Conservation (phyloP, 768 basidiomycete genomes). For the Royoungia palumana region DNA sequence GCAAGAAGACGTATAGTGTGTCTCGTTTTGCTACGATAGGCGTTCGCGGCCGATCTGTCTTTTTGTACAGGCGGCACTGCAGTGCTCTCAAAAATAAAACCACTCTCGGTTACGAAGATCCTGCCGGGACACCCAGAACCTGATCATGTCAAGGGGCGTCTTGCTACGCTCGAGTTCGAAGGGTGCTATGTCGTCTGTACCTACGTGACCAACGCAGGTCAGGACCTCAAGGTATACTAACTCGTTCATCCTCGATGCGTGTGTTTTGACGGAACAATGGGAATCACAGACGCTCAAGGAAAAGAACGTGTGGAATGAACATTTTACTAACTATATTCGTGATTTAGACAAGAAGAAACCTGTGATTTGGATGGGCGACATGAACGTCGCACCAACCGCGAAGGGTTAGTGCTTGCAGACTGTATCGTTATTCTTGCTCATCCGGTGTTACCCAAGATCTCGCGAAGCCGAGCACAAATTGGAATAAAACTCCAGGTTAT, state of each 20-base stretch:
- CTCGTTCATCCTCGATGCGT: not conserved
- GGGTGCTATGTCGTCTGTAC: conserved; percentile 69
- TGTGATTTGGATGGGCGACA: conserved; percentile 84
- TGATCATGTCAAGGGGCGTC: conserved; percentile 64
- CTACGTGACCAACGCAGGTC: conserved; percentile 83
- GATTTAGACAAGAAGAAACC: conserved; percentile 75
- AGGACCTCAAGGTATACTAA: conserved; percentile 58
- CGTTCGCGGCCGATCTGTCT: conserved; percentile 1
- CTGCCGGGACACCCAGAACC: conserved; percentile 77
- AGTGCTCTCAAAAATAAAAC: conserved; percentile 73
- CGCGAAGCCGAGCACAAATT: conserved; percentile 65
- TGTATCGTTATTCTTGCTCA: not conserved
- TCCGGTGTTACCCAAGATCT: conserved; percentile 46
- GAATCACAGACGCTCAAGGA: conserved; percentile 59
- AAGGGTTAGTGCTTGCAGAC: conserved; percentile 42
- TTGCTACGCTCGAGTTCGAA: conserved; percentile 79
- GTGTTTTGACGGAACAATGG: not conserved
- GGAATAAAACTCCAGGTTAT: conserved; percentile 87
- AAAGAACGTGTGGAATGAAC: conserved; percentile 76
- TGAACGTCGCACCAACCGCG: conserved; percentile 82
- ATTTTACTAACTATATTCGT: conserved; percentile 72
- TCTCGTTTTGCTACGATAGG: not conserved
- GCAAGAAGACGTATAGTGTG: conserved; percentile 77
- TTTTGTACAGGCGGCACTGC: conserved; percentile 68
- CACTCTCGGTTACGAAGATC: conserved; percentile 58